Percentiles rank a stretch among this genome's conserved stretches.
Evolutionary conservation across 139 green algal species (phyloP).

Genomic region (Eudorina sp.): DNA sequence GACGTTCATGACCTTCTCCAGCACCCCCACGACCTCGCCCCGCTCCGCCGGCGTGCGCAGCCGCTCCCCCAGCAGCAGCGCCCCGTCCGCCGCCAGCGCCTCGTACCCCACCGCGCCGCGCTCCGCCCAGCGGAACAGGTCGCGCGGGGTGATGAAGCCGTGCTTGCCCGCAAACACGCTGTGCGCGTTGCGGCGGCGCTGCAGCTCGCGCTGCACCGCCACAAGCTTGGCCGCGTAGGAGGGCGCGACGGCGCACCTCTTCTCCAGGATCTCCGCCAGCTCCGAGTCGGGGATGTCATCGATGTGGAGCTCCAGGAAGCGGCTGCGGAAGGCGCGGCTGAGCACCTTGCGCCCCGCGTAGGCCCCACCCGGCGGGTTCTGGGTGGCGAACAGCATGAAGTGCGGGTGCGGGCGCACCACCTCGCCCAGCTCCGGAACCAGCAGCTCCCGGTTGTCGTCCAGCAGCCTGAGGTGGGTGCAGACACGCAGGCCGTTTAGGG

Average conservation of each 20-base stretch:
- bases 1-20: constrained; percentile 76
- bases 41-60: constrained; percentile 85
- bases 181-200: constrained; percentile 80
- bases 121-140: constrained; percentile 96
- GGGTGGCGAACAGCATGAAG: constrained; percentile 99
- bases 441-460: constrained; percentile 99
- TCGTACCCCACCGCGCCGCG: constrained; percentile 88
- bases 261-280: constrained; percentile 91
- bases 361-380: constrained; percentile 94
- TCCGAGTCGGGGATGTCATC: constrained; percentile 96
- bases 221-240: constrained; percentile 93
- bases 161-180: constrained; percentile 95
- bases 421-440: constrained; percentile 96
- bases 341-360: constrained; percentile 91
- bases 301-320: constrained; percentile 99
- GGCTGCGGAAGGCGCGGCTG: constrained; percentile 79
- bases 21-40: constrained; percentile 78
- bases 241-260: constrained; percentile 75
- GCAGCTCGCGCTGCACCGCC: constrained; percentile 92
- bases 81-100: constrained; percentile 91
- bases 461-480: constrained; percentile 85
- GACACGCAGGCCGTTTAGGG: no score
- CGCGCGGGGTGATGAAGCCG: constrained; percentile 96
- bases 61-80: constrained; percentile 92
- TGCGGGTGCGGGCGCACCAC: constrained; percentile 94